Percentiles rank a stretch among this genome's conserved stretches.
These are phyloP conservation scores for Cryptosporidium sp. DNA, from an alignment of 169 alveolate genomes.

Conservation along the genomic window DNA sequence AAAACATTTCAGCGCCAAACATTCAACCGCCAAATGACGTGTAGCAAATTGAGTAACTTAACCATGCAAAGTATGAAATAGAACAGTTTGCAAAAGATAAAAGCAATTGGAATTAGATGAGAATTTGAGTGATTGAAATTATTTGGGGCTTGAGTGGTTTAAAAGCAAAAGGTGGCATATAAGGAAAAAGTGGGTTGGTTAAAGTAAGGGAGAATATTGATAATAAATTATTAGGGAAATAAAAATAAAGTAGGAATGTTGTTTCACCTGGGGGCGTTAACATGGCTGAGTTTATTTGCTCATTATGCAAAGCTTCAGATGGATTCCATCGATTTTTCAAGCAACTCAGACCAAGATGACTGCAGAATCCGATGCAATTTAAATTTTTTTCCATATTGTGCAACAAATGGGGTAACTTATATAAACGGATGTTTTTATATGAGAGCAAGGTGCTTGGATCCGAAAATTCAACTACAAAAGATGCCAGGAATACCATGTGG, in stretches of 20 bases:
- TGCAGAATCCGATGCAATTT: slow-evolving; percentile 56
- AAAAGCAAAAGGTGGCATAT: neutral
- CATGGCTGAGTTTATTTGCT: slow-evolving; percentile 67
- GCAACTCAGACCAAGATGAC: slow-evolving; percentile 24
- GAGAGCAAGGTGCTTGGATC: slow-evolving; percentile 62
- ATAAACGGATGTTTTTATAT: slow-evolving; percentile 63
- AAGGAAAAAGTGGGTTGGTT: neutral
- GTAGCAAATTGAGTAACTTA: neutral
- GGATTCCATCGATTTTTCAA: slow-evolving; percentile 65
- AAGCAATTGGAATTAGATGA: no score
- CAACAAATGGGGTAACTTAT: slow-evolving; percentile 67
- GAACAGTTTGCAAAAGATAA: no score
- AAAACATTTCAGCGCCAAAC: neutral
- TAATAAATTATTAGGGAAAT: neutral
- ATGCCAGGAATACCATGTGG: slow-evolving; percentile 76
- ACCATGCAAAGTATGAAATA: neutral
- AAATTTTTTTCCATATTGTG: slow-evolving; percentile 69
- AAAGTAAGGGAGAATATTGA: neutral
- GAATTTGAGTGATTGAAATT: neutral
- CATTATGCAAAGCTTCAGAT: slow-evolving; percentile 72
- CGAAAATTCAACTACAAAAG: slow-evolving; percentile 62
- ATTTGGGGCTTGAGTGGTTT: neutral
- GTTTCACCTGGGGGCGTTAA: slow-evolving; percentile 59
- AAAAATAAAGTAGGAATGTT: slow-evolving; percentile 22
- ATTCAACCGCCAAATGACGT: neutral